Percentiles rank a stretch among this genome's conserved stretches.
Conservation (phyloP, 352 stramenopile species). For the Phytophthora megakarya region DNA sequence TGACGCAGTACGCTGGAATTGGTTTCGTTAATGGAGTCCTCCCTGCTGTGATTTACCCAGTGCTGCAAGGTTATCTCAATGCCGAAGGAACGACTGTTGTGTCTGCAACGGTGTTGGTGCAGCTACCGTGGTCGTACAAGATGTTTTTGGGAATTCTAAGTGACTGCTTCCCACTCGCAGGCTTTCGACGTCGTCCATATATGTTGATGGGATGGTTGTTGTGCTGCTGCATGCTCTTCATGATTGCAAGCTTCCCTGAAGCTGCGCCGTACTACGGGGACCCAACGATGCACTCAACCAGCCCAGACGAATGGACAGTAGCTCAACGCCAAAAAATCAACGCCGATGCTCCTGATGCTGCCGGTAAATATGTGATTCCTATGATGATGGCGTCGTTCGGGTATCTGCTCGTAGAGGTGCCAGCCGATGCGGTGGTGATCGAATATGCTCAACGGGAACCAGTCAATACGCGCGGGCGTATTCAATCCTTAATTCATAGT, state of each 20-base stretch:
- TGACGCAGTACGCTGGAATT: slow-evolving; percentile 55
- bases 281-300: slow-evolving; percentile 31
- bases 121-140: slow-evolving; percentile 59
- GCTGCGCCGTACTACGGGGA: slow-evolving; percentile 54
- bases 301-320: slow-evolving; percentile 29
- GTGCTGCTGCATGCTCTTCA: slow-evolving; percentile 48
- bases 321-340: slow-evolving; percentile 43
- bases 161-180: slow-evolving; percentile 56
- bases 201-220: slow-evolving; percentile 58
- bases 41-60: slow-evolving; percentile 48
- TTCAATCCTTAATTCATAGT: slow-evolving; percentile 58
- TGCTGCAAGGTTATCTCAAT: slow-evolving; percentile 53
- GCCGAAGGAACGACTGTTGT: slow-evolving; percentile 53
- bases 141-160: slow-evolving; percentile 56
- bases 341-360: slow-evolving; percentile 35
- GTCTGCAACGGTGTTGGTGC: slow-evolving; percentile 48
- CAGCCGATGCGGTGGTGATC: slow-evolving; percentile 61
- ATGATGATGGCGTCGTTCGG: slow-evolving; percentile 73
- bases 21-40: slow-evolving; percentile 50
- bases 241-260: slow-evolving; percentile 47
- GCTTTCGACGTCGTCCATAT: slow-evolving; percentile 55
- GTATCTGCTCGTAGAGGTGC: slow-evolving; percentile 57
- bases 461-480: slow-evolving; percentile 44
- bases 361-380: slow-evolving; percentile 51
- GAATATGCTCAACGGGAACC: slow-evolving; percentile 61